A percentile compares a stretch with the other conserved stretches of the same genome.
Conservation (phyloP, 148 eudicot genomes). For the Rhododendron vialii region DNA sequence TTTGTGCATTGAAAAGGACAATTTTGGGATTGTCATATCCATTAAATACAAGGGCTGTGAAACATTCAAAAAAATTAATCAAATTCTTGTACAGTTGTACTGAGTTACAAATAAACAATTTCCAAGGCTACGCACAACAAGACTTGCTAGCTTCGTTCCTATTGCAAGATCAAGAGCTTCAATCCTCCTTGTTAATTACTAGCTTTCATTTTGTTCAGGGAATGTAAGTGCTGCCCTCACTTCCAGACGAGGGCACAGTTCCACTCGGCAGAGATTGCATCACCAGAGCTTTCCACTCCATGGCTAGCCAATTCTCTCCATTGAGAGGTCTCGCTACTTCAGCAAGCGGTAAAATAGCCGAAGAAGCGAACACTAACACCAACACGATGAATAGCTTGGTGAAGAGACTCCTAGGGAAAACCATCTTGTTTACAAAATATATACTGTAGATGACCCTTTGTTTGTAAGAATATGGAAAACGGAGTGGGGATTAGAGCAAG, state of each 20-base stretch:
- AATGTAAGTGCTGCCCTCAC: constrained; percentile 16
- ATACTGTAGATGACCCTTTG: background rate
- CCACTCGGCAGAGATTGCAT: constrained; percentile 16
- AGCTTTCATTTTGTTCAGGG: background rate
- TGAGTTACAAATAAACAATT: background rate
- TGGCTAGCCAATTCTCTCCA: background rate
- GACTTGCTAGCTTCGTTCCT: background rate
- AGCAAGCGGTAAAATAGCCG: background rate
- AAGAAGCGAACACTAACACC: background rate
- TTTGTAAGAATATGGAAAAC: background rate
- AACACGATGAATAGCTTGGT: background rate
- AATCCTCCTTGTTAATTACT: background rate
- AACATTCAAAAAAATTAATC: background rate
- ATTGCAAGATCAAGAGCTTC: background rate
- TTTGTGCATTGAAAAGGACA: no score
- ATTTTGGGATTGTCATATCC: no score
- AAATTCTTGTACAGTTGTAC: background rate
- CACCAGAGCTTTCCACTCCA: background rate
- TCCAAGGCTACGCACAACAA: no score
- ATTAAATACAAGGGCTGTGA: background rate
- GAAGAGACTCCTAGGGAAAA: background rate
- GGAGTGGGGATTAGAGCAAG: background rate
- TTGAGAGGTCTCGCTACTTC: constrained; percentile 11
- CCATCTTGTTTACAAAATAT: background rate
- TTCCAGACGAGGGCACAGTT: background rate